phyloP scores from a whole-genome alignment of 768 basidiomycete genomes.

The Pilatotrama ljubarskyi region DNA sequence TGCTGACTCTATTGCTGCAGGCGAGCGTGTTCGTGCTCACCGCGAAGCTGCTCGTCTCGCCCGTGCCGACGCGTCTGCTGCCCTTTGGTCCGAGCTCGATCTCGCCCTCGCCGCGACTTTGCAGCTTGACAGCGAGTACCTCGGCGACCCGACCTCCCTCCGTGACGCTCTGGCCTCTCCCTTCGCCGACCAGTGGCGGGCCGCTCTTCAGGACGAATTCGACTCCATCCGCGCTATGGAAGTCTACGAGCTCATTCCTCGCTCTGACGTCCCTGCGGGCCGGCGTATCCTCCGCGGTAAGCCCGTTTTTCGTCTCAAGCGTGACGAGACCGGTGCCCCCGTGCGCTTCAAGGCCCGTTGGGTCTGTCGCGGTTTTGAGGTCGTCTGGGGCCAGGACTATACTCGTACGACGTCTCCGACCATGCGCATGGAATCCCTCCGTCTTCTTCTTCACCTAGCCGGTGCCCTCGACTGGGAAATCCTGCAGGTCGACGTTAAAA shows the following conservation, averaged over 20 bases:
- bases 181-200: constrained; percentile 23
- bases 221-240: constrained; percentile 11
- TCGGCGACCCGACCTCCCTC: constrained; percentile 23
- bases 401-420: constrained; percentile 43
- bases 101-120: constrained; percentile 23
- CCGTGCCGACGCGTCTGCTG: neutral
- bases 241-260: constrained; percentile 26
- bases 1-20: constrained; percentile 11
- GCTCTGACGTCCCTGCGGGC: constrained; percentile 21
- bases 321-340: constrained; percentile 24
- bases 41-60: neutral
- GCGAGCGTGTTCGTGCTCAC: constrained; percentile 9
- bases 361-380: constrained; percentile 45
- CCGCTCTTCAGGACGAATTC: constrained; percentile 28
- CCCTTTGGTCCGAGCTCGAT: neutral
- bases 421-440: constrained; percentile 40
- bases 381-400: constrained; percentile 44
- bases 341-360: constrained; percentile 36
- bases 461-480: constrained; percentile 37
- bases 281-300: constrained; percentile 8
- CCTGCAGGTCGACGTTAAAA: constrained; percentile 42
- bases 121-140: constrained; percentile 18
- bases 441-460: constrained; percentile 38
- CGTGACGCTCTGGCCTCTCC: constrained; percentile 24
- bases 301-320: constrained; percentile 33